phyloP scores from a whole-genome alignment of 148 eudicot species.

The Polygonum aviculare region DNA sequence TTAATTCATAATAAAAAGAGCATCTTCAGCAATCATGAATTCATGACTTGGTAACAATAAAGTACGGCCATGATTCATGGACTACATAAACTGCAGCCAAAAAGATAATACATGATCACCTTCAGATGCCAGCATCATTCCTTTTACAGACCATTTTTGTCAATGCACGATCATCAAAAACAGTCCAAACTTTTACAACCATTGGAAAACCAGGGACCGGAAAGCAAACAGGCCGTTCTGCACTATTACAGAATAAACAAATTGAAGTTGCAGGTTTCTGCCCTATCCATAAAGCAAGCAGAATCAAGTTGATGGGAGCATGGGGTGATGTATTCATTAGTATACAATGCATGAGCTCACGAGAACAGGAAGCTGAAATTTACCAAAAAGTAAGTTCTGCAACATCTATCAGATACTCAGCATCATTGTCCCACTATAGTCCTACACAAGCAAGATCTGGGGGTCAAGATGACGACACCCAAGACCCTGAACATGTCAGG shows the following conservation, averaged over 20 bases:
- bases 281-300: not conserved
- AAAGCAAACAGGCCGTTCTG: not conserved
- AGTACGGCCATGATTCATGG: not conserved
- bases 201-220: not conserved
- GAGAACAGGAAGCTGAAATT: not conserved
- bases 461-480: too few species aligned
- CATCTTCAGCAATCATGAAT: not conserved
- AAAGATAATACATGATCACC: not conserved
- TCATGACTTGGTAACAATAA: not conserved
- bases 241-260: not conserved
- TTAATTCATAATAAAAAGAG: not conserved
- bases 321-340: not conserved
- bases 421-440: too few species aligned
- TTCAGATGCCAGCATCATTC: not conserved
- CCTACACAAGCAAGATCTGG: too few species aligned
- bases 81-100: not conserved
- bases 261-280: not conserved
- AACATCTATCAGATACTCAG: not conserved
- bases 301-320: not conserved
- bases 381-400: not conserved
- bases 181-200: not conserved
- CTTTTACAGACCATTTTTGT: not conserved
- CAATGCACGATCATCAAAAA: not conserved
- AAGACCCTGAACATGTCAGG: too few species aligned
- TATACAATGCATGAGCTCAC: not conserved